These are phyloP conservation scores for Madurella fahalii DNA, from an alignment of 2,329 filamentous ascomycete genomes.

Conservation along the genomic window DNA sequence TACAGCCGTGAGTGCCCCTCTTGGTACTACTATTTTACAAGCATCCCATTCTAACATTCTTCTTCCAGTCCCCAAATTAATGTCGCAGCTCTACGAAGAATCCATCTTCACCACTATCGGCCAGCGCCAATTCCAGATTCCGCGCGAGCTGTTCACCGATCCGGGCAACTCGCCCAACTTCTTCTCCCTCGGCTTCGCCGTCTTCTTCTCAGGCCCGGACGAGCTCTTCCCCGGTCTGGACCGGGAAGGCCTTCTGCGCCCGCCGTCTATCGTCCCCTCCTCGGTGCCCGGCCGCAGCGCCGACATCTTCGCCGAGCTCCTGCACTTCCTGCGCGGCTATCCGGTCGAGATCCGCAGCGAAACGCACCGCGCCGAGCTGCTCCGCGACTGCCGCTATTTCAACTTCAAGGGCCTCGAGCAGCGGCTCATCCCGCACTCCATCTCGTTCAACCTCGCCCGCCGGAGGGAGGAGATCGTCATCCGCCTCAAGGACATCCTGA, in stretches of 20 bases:
- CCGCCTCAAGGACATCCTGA: constrained; percentile 80
- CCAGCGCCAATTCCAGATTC: constrained; percentile 80
- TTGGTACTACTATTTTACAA: not conserved
- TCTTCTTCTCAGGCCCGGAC: constrained; percentile 76
- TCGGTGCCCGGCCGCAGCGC: constrained; percentile 75
- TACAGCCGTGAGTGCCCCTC: constrained; percentile 63
- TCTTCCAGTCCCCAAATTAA: constrained; percentile 73
- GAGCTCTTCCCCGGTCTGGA: constrained; percentile 85
- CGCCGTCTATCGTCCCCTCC: constrained; percentile 80
- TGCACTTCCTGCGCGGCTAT: constrained; percentile 81
- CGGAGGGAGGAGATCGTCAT: constrained; percentile 71
- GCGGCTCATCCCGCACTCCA: constrained; percentile 70
- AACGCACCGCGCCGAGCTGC: constrained; percentile 68
- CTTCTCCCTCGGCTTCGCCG: constrained; percentile 84
- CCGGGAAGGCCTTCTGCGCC: constrained; percentile 72
- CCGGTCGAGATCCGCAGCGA: constrained; percentile 72
- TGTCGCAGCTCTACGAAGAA: constrained; percentile 85
- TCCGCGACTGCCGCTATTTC: constrained; percentile 88
- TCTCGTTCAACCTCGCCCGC: constrained; percentile 69
- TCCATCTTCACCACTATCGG: constrained; percentile 92
- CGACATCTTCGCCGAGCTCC: constrained; percentile 77
- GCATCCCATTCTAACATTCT: constrained; percentile 3
- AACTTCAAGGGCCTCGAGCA: constrained; percentile 91
- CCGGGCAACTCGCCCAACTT: constrained; percentile 94
- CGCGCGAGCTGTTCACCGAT: constrained; percentile 77